Conservation (phyloP, 495 filamentous ascomycete genomes). For the Annulohypoxylon stygium region DNA sequence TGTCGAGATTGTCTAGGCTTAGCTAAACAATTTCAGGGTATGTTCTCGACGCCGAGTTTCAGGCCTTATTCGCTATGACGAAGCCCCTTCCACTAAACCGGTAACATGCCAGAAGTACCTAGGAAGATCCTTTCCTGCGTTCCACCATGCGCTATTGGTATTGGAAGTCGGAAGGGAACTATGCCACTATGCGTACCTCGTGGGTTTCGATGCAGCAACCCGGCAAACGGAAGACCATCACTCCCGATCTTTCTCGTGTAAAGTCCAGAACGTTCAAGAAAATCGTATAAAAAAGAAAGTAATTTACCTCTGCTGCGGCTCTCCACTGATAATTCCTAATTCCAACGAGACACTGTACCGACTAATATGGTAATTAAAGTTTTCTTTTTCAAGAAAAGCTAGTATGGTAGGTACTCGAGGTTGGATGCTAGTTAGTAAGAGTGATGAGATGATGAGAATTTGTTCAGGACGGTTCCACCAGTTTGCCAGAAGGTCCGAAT, state of each 20-base stretch:
- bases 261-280: constrained; percentile 8
- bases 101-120: constrained; percentile 43
- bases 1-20: constrained; percentile 42
- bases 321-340: background rate
- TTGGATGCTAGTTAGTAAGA: constrained; percentile 8
- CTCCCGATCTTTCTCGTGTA: constrained; percentile 34
- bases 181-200: constrained; percentile 52
- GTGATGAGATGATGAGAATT: constrained; percentile 1
- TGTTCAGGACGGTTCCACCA: constrained; percentile 29
- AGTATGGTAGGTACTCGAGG: constrained; percentile 17
- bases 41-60: constrained; percentile 80
- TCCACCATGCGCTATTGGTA: constrained; percentile 40
- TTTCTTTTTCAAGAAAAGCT: constrained; percentile 5
- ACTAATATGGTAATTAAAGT: background rate
- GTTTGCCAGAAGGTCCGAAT: constrained; percentile 7
- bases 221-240: constrained; percentile 43
- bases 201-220: constrained; percentile 50
- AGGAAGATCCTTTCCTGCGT: constrained; percentile 44
- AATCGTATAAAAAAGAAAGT: constrained; percentile 11
- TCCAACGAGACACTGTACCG: background rate
- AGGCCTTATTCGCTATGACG: constrained; percentile 80
- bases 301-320: constrained; percentile 36
- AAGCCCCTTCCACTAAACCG: constrained; percentile 59
- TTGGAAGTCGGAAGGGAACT: constrained; percentile 41
- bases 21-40: constrained; percentile 50